Evolutionary conservation across 805 yeast species (phyloP).

Genomic region (Candida silvatica): DNA sequence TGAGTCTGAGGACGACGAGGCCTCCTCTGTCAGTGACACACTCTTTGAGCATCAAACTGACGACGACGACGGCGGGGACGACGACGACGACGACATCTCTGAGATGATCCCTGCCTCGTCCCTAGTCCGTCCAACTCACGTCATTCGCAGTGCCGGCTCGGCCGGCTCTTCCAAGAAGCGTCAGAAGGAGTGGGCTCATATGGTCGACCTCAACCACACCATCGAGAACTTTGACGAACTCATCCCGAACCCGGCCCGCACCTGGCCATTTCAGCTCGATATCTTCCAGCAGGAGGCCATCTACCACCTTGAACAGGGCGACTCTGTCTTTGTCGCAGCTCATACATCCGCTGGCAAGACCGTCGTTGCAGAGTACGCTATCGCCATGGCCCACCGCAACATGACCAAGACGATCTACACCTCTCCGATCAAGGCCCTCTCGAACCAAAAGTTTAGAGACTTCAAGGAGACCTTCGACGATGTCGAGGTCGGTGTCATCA

Average conservation of each 20-base stretch:
- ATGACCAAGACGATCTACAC: slow-evolving; percentile 97
- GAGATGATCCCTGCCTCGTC: slow-evolving; percentile 20
- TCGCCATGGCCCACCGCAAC: slow-evolving; percentile 91
- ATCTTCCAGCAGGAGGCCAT: slow-evolving; percentile 96
- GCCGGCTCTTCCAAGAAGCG: slow-evolving; percentile 5
- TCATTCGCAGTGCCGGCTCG: slow-evolving; percentile 4
- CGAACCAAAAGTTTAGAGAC: slow-evolving; percentile 92
- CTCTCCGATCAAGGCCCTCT: slow-evolving; percentile 91
- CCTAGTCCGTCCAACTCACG: slow-evolving; percentile 17
- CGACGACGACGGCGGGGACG: slow-evolving; percentile 32
- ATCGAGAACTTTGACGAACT: slow-evolving; percentile 80
- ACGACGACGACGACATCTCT: slow-evolving; percentile 18
- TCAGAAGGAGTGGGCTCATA: slow-evolving; percentile 83
- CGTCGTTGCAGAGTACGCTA: slow-evolving; percentile 96
- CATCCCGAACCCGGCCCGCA: slow-evolving; percentile 88
- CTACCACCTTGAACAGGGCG: slow-evolving; percentile 94
- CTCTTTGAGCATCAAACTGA: no score
- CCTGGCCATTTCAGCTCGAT: slow-evolving; percentile 93
- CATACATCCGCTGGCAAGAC: slow-evolving; percentile 99
- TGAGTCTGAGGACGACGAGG: slow-evolving; percentile 1
- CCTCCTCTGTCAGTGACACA: slow-evolving; percentile 1
- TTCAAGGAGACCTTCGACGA: slow-evolving; percentile 84
- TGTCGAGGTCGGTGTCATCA: slow-evolving; percentile 93
- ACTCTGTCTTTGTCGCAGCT: slow-evolving; percentile 97
- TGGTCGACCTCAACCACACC: slow-evolving; percentile 77